These are phyloP conservation scores for Colletotrichum musae DNA, from an alignment of 2,329 filamentous ascomycete species.

Conservation along the genomic window DNA sequence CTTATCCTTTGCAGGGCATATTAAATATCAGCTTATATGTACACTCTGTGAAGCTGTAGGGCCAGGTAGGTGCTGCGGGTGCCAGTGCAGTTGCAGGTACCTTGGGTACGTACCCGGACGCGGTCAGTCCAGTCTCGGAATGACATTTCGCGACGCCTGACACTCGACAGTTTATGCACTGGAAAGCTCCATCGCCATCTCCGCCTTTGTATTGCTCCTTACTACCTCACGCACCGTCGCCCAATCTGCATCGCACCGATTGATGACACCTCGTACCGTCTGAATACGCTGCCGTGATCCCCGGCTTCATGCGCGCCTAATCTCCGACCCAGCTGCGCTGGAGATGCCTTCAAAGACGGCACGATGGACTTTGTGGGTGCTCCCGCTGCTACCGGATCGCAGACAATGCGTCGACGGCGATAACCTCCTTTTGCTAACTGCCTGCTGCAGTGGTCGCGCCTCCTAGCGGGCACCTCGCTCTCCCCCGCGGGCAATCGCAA, in stretches of 20 bases:
- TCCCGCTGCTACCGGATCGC: neutral
- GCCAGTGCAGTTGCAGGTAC: neutral
- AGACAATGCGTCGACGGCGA: neutral
- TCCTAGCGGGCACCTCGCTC: constrained; percentile 74
- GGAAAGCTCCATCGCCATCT: constrained; percentile 8
- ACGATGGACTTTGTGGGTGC: constrained; percentile 71
- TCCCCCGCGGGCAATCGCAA: constrained; percentile 69
- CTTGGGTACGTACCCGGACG: constrained; percentile 27
- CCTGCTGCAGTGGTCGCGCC: constrained; percentile 72
- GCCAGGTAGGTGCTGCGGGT: neutral
- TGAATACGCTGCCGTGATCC: neutral
- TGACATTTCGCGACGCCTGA: constrained; percentile 51
- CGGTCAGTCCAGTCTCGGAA: constrained; percentile 43
- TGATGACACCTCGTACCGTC: constrained; percentile 23
- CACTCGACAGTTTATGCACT: constrained; percentile 49
- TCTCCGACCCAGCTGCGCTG: constrained; percentile 14
- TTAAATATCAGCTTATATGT: no score
- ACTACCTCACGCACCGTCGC: constrained; percentile 10
- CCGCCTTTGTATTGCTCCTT: constrained; percentile 13
- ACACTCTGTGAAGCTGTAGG: neutral
- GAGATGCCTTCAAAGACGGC: constrained; percentile 62
- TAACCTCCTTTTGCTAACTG: constrained; percentile 15
- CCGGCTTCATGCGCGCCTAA: constrained; percentile 34
- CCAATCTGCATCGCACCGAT: neutral
- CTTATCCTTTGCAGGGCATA: no score